phyloP scores from a whole-genome alignment of 768 basidiomycete genomes.

The Roridomyces roridus region DNA sequence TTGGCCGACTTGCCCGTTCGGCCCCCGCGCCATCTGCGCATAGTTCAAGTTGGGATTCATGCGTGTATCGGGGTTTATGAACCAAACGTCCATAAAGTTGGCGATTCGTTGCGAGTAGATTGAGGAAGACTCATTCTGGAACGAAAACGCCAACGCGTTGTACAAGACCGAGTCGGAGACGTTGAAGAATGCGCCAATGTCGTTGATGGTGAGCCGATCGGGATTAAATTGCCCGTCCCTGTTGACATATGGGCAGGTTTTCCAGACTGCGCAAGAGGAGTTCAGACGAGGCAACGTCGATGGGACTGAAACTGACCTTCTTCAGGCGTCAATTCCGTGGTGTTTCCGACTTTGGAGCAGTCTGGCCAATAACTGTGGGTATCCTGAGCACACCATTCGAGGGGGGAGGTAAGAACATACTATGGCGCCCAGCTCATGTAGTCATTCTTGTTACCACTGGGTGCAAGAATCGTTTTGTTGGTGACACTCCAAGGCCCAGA shows the following conservation, averaged over 20 bases:
- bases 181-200: conserved; percentile 59
- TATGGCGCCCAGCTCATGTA: conserved; percentile 78
- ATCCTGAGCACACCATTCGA: background rate
- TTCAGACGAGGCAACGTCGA: conserved; percentile 1
- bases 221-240: conserved; percentile 73
- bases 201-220: conserved; percentile 60
- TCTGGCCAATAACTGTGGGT: conserved; percentile 65
- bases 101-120: conserved; percentile 50
- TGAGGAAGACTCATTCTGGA: conserved; percentile 44
- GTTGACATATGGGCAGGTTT: conserved; percentile 57
- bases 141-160: conserved; percentile 61
- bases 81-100: conserved; percentile 60
- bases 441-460: conserved; percentile 61
- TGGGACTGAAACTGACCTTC: conserved; percentile 45
- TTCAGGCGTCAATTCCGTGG: conserved; percentile 57
- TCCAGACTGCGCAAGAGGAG: conserved; percentile 51
- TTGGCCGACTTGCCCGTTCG: conserved; percentile 41
- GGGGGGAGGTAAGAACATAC: conserved; percentile 40
- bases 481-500: conserved; percentile 66
- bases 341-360: conserved; percentile 63
- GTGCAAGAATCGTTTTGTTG: conserved; percentile 51
- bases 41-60: conserved; percentile 75
- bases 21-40: conserved; percentile 55
- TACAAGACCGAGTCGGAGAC: conserved; percentile 67
- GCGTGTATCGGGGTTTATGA: conserved; percentile 57